Conservation (phyloP, 2,329 filamentous ascomycete genomes). For the Sporothrix euskadiensis region DNA sequence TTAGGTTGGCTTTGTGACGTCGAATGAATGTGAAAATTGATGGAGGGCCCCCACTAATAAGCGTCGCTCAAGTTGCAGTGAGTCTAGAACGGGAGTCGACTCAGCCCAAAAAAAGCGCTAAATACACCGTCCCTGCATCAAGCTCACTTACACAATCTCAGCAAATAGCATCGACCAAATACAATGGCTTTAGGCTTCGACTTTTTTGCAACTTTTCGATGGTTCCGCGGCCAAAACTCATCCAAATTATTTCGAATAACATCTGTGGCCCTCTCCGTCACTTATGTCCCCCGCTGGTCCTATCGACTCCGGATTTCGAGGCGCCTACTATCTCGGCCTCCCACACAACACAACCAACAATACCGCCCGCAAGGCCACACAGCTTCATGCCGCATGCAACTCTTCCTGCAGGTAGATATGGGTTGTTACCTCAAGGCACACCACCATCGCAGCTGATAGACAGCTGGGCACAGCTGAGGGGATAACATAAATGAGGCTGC, state of each 20-base stretch:
- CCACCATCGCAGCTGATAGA: neutral
- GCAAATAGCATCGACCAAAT: neutral
- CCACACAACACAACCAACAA: neutral
- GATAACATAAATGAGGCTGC: neutral
- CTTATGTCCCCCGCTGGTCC: neutral
- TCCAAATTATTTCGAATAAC: neutral
- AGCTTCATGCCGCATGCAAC: neutral
- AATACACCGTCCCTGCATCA: neutral
- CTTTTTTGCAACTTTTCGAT: too few relatives aligned
- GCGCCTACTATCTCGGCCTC: neutral
- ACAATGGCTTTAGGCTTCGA: neutral
- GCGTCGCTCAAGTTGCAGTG: neutral
- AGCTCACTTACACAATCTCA: constrained; percentile 1
- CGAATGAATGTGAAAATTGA: constrained; percentile 5
- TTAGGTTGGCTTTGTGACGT: neutral
- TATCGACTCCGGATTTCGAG: neutral
- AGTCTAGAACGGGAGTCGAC: neutral
- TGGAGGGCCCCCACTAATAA: neutral
- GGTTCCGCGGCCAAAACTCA: neutral
- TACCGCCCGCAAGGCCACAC: neutral
- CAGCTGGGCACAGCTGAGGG: neutral
- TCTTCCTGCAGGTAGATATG: neutral
- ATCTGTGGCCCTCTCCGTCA: neutral
- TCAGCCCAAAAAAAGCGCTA: neutral
- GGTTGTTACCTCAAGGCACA: constrained; percentile 4